Conservation (phyloP, 192 early-diverging fungal species). For the Backusella parvicylindrica region DNA sequence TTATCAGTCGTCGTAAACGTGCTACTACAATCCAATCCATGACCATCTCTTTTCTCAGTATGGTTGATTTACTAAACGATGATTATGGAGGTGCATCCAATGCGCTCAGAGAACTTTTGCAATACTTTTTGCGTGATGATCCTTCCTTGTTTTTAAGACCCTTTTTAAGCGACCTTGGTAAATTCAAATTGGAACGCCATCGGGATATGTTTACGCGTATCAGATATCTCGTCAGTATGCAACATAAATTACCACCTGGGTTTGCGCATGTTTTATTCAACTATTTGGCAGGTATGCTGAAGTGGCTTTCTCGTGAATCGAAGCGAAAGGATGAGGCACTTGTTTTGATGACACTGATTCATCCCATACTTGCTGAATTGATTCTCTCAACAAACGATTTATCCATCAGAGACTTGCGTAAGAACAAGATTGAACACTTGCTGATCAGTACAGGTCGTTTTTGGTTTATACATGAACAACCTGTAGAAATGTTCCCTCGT, state of each 20-base stretch:
- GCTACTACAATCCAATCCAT: conserved; percentile 40
- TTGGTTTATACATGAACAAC: conserved; percentile 49
- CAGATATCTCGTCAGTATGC: conserved; percentile 40
- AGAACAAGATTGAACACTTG: conserved; percentile 56
- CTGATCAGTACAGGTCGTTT: conserved; percentile 47
- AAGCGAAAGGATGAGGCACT: conserved; percentile 34
- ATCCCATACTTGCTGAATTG: conserved; percentile 48
- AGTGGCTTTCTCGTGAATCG: conserved; percentile 48
- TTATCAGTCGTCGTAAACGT: conserved; percentile 15
- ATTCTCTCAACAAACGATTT: conserved; percentile 49
- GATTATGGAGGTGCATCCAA: conserved; percentile 43
- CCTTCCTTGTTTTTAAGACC: conserved; percentile 48
- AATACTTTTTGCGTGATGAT: conserved; percentile 51
- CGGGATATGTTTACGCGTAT: conserved; percentile 41
- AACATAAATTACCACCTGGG: conserved; percentile 45
- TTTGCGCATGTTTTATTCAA: conserved; percentile 53
- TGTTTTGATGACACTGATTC: conserved; percentile 35
- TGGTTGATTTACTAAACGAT: conserved; percentile 53
- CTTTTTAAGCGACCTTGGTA: conserved; percentile 50
- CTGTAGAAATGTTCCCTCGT: conserved; percentile 47
- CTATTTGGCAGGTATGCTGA: conserved; percentile 51
- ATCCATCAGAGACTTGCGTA: conserved; percentile 48
- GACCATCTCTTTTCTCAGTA: conserved; percentile 39
- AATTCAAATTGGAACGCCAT: conserved; percentile 31
- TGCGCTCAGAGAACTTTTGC: conserved; percentile 38